Evolutionary conservation across 331 rosid species (phyloP), one percentile per base, ranked within the genome.

Genomic region (Malus hybrid): DNA sequence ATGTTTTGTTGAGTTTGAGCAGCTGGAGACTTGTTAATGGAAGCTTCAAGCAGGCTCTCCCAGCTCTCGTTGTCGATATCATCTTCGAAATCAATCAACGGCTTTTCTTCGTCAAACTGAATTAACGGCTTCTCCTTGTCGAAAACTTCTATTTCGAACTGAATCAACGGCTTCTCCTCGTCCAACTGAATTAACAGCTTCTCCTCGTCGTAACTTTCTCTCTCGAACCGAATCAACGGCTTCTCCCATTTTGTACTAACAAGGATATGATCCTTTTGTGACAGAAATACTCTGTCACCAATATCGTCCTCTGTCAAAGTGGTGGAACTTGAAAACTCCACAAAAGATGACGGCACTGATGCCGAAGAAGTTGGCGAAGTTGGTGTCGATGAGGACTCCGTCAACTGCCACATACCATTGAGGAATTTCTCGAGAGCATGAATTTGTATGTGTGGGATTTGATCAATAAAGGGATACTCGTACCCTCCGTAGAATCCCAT

Each of bases 1-100:
- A 60, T 10, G 16, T 70, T 57, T 57, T 56, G 78, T 52, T 52
- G 57, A 15, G 57, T 52, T 57, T 66, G 30, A 68, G 76, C 26
- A 1, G 46, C 28, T 22, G 80, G 68, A 12, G 81, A 61, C 34
- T 79, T 58, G 53, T 33, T 70, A 28, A 81, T 16, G 33, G 98
- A 93, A 77, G 89, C 83, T 62, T 93, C 98, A 67, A 91, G 82
- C 32, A 89, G 62, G 36, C 78, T 80, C 82, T 91, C 93, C 98
- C 96, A 91, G 16, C 82, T 79, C 46, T 19, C 86, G 6, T 81
- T 64, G 6, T 80, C 65, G 6, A 79, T 70, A 50, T 28, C 18
- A 6, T 75, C 88, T 28, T 85, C 89, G 3, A 82, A 66, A 61
- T 84, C 80, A 39, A 39, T 39, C 12, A 39, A 39, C 46, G 46